These are phyloP conservation scores for Sporothrix schenckii DNA, from an alignment of 2,329 filamentous ascomycete genomes.

Conservation along the genomic window DNA sequence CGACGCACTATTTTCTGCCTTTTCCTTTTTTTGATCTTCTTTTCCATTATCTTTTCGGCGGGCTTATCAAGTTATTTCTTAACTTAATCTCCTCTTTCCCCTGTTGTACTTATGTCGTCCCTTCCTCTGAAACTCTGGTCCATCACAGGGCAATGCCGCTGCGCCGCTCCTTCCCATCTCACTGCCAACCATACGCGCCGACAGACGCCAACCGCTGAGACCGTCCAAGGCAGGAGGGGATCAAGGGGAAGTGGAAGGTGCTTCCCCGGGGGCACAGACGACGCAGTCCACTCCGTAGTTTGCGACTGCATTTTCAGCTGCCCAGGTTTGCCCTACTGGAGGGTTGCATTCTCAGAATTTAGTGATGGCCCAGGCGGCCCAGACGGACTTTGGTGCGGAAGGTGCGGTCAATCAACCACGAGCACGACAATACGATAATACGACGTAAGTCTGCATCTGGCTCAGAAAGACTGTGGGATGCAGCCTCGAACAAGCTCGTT, in stretches of 20 bases:
- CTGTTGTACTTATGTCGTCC: not conserved
- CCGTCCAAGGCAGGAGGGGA: not conserved
- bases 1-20: not conserved
- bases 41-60: not conserved
- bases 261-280: constrained; percentile 12
- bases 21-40: not conserved
- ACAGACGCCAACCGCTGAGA: constrained; percentile 27
- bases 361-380: not conserved
- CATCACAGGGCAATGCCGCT: not conserved
- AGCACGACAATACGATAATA: too few relatives aligned
- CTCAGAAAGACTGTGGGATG: not conserved
- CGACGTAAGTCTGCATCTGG: not conserved
- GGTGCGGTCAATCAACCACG: not conserved
- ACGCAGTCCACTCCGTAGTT: not conserved
- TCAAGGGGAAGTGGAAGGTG: constrained; percentile 19
- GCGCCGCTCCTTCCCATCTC: constrained; percentile 8
- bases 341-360: constrained; percentile 7
- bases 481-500: not conserved
- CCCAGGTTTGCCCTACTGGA: not conserved
- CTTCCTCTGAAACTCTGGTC: too few relatives aligned
- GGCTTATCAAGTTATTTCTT: not conserved
- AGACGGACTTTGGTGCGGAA: not conserved
- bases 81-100: not conserved
- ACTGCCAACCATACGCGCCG: not conserved
- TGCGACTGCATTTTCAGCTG: not conserved